These are phyloP conservation scores for Ilyonectria destructans DNA, from an alignment of 2,329 filamentous ascomycete genomes.

Conservation along the genomic window DNA sequence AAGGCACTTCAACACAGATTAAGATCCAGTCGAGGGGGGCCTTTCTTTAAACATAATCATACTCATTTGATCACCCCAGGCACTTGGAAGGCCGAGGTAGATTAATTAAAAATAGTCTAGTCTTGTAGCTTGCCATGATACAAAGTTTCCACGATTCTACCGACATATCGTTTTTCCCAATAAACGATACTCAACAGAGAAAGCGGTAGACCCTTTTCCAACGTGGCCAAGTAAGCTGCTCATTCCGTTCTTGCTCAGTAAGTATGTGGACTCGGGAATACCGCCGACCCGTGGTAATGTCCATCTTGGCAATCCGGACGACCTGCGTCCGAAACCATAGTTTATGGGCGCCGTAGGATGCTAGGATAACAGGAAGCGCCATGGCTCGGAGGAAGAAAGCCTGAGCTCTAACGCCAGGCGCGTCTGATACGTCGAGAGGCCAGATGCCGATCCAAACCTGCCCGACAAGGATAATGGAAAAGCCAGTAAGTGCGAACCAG, in stretches of 20 bases:
- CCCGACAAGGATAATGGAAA: conserved; percentile 81
- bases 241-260: conserved; percentile 80
- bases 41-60: too few species aligned
- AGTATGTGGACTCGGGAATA: conserved; percentile 84
- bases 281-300: conserved; percentile 86
- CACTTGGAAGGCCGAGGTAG: too few species aligned
- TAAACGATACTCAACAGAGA: conserved; percentile 52
- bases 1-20: too few species aligned
- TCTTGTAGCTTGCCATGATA: too few species aligned
- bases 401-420: conserved; percentile 58
- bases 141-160: too few species aligned
- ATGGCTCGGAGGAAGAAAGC: conserved; percentile 83
- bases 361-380: conserved; percentile 76
- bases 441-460: conserved; percentile 92
- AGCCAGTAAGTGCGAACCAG: conserved; percentile 85
- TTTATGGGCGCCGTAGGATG: conserved; percentile 84
- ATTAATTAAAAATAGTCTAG: too few species aligned
- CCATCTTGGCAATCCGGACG: conserved; percentile 81
- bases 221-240: conserved; percentile 78
- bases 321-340: conserved; percentile 78
- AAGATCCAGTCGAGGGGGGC: too few species aligned
- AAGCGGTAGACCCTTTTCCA: conserved; percentile 83
- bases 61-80: too few species aligned
- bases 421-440: conserved; percentile 67
- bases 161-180: too few species aligned